These are phyloP conservation scores for Aspergillus amoenus DNA, from an alignment of 2,329 filamentous ascomycete genomes.

Conservation along the genomic window DNA sequence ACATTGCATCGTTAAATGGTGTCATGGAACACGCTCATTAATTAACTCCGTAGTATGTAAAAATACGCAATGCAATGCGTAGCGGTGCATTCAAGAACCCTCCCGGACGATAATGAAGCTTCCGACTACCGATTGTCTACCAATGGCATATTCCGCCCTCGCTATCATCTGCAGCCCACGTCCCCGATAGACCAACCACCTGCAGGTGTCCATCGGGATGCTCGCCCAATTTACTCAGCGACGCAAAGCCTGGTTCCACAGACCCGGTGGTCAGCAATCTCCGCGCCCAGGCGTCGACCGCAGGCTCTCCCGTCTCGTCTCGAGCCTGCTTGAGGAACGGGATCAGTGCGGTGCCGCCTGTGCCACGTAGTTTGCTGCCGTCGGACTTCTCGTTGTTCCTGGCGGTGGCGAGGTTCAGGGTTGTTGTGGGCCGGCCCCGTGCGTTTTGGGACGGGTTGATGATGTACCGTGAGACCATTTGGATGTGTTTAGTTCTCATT, in stretches of 20 bases:
- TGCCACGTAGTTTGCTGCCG: constrained; percentile 72
- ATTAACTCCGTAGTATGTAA: background rate
- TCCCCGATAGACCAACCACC: constrained; percentile 73
- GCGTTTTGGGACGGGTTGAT: constrained; percentile 81
- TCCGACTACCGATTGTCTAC: constrained; percentile 28
- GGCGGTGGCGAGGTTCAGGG: constrained; percentile 55
- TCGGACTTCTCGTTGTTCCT: constrained; percentile 42
- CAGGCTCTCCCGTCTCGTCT: constrained; percentile 92
- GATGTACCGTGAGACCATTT: constrained; percentile 94
- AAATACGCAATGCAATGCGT: background rate
- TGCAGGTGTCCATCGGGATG: constrained; percentile 55
- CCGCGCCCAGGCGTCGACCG: constrained; percentile 67
- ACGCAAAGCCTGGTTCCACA: constrained; percentile 34
- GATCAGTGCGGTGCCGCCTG: constrained; percentile 89
- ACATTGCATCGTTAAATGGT: too few relatives aligned
- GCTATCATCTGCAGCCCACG: constrained; percentile 85
- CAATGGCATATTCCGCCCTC: constrained; percentile 63
- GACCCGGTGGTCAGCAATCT: constrained; percentile 57
- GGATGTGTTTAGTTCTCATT: constrained; percentile 91
- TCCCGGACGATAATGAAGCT: background rate
- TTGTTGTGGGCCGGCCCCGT: constrained; percentile 37
- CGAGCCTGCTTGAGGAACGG: constrained; percentile 95
- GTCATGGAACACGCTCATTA: background rate
- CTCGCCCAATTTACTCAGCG: constrained; percentile 55
- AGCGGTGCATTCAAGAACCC: background rate